Percentiles rank a stretch among this genome's conserved stretches.
phyloP scores from a whole-genome alignment of 2,329 filamentous ascomycete genomes.

The Endocalyx cinctus region DNA sequence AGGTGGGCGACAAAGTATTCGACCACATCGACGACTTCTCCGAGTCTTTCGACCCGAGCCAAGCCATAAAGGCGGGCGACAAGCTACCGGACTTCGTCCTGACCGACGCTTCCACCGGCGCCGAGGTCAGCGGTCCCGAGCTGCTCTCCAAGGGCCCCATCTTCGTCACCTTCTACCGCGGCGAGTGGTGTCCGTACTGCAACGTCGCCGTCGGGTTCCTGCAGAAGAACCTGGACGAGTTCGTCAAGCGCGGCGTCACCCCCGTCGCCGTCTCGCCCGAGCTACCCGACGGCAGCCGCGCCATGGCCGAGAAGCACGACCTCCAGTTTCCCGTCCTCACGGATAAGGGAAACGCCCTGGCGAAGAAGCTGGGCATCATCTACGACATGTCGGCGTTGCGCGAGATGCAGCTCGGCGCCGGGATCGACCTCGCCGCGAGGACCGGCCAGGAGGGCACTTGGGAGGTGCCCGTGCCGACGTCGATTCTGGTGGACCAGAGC shows the following conservation, averaged over 20 bases:
- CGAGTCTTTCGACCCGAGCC: slow-evolving; percentile 21
- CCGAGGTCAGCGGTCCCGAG: slow-evolving; percentile 23
- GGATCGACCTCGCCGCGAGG: slow-evolving; percentile 23
- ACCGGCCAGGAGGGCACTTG: slow-evolving; percentile 35
- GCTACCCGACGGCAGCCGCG: slow-evolving; percentile 33
- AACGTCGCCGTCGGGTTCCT: slow-evolving; percentile 34
- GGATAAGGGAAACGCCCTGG: slow-evolving; percentile 26
- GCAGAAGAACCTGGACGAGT: slow-evolving; percentile 30
- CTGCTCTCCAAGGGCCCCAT: slow-evolving; percentile 28
- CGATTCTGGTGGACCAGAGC: slow-evolving; percentile 30
- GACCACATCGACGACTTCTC: slow-evolving; percentile 6
- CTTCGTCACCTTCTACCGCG: slow-evolving; percentile 42
- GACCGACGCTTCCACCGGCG: slow-evolving; percentile 29
- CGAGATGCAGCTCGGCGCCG: slow-evolving; percentile 21
- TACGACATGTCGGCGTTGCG: slow-evolving; percentile 14
- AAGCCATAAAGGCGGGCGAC: slow-evolving; percentile 28
- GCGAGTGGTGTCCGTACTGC: slow-evolving; percentile 42
- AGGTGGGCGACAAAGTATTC: too few relatives aligned
- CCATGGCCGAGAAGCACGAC: slow-evolving; percentile 34
- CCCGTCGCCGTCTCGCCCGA: slow-evolving; percentile 39
- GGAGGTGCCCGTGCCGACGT: slow-evolving; percentile 34
- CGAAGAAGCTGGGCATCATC: slow-evolving; percentile 32
- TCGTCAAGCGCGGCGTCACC: slow-evolving; percentile 32
- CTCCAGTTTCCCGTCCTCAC: slow-evolving; percentile 36
- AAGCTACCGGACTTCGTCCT: slow-evolving; percentile 30